Base-by-base conservation (phyloP, 208 protist species). In the Tritrichomonas musculus region DNA sequence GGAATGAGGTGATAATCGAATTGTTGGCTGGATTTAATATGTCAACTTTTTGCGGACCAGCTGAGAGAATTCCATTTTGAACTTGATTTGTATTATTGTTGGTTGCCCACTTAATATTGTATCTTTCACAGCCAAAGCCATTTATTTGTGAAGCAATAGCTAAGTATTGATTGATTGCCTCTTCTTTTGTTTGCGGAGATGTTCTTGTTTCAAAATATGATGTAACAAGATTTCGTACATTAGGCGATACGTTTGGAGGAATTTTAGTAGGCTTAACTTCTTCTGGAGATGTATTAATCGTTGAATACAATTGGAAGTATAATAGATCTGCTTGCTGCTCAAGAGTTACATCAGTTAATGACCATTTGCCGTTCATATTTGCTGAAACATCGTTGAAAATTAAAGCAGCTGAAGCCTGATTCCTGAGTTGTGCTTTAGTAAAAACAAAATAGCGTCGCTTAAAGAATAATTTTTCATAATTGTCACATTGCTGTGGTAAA, bases 381-480 rank as follows among this genome's bases (percentile, higher is more conserved):
- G 20, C 44, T 5, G 14, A 33, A 57, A 88, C 77, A 88, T 88
- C 77, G 27, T 53, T 88, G n/a, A 47, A 88, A 20, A 57, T 57
- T 5, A 88, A 57, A 14, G 57, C 27, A 41, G 77, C 77, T 13
- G 41, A 44, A 20, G 47, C 77, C 5, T 39, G 44, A 47, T 88
- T 47, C 0, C 27, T 2, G 17, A 88, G 0, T 53, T 88, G 77
- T 22, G 41, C 27, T 49, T 57, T 88, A 11, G 47, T 44, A 27
- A 55, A 88, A 22, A 44, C 20, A 17, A 55, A 88, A 57, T 88
- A 88, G 2, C 77, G 41, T 20, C 77, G 13, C 20, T 53, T 88
- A 27, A 88, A 88, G n/a, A 88, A 88, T 0, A 88, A 25, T 53
- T 88, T 88, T 13, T 88, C 77, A 30, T 88, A 88, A 20, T 88